Percentiles rank a stretch among this genome's conserved stretches.
phyloP scores from a whole-genome alignment of 2,329 filamentous ascomycete genomes.

The Didymella segeticola region DNA sequence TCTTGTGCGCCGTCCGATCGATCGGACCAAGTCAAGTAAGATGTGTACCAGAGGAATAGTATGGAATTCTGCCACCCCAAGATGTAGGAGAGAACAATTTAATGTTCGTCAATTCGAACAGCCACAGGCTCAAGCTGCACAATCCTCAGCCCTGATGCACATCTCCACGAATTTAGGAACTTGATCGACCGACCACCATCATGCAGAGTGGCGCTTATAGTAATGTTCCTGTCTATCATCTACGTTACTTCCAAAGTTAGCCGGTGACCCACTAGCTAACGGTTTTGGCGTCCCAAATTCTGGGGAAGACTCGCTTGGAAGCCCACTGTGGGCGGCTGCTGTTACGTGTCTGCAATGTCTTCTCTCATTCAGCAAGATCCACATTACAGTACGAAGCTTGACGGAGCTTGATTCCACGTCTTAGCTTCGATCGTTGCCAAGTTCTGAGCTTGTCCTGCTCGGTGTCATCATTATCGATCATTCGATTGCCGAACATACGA shows the following conservation, averaged over 20 bases:
- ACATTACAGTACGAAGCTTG: background rate
- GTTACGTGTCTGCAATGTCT: conserved; percentile 25
- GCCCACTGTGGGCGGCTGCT: conserved; percentile 20
- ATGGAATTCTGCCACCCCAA: background rate
- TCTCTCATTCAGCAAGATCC: background rate
- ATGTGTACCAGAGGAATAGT: background rate
- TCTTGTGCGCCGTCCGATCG: background rate
- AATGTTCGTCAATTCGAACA: background rate
- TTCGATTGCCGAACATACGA: background rate
- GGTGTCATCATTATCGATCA: conserved; percentile 25
- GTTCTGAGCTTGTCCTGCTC: conserved; percentile 13
- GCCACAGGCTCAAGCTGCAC: background rate
- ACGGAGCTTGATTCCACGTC: conserved; percentile 5
- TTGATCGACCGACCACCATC: background rate
- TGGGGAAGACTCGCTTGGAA: conserved; percentile 6
- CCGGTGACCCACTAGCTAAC: conserved; percentile 7
- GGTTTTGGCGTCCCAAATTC: conserved; percentile 5
- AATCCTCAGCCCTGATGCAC: background rate
- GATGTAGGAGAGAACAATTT: background rate
- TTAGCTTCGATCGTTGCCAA: conserved; percentile 4
- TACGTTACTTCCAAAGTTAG: conserved; percentile 6
- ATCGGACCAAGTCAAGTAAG: background rate
- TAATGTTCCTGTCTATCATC: conserved; percentile 13
- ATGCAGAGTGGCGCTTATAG: background rate
- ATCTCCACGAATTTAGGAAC: background rate